Evolutionary conservation across 208 protist species (phyloP).

Genomic region (Trypanosoma brucei): DNA sequence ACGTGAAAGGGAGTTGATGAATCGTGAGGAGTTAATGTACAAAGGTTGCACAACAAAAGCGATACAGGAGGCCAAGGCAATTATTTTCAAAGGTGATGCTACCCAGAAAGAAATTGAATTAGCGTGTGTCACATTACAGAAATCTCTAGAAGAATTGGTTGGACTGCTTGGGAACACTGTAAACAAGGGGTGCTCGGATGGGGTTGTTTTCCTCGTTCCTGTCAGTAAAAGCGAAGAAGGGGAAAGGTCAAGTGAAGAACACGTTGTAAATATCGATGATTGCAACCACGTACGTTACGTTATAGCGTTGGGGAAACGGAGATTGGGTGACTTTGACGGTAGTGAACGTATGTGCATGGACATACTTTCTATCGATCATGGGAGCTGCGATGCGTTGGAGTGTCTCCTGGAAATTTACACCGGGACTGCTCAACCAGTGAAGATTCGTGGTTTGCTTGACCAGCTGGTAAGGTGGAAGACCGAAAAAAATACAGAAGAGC

Average conservation of each 20-base stretch:
- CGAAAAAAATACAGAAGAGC: slow-evolving; percentile 11
- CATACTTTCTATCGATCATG: slow-evolving; percentile 41
- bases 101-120: slow-evolving; percentile 22
- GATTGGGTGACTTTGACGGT: slow-evolving; percentile 36
- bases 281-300: slow-evolving; percentile 72
- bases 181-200: slow-evolving; percentile 12
- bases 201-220: neutral
- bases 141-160: slow-evolving; percentile 27
- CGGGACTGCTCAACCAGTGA: slow-evolving; percentile 30
- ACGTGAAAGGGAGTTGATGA: slow-evolving; percentile 45
- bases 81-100: slow-evolving; percentile 26
- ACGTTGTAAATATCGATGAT: slow-evolving; percentile 40
- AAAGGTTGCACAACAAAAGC: slow-evolving; percentile 55
- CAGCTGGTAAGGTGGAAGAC: slow-evolving; percentile 29
- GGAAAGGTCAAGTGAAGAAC: slow-evolving; percentile 8
- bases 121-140: slow-evolving; percentile 28
- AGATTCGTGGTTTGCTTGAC: slow-evolving; percentile 50
- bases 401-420: slow-evolving; percentile 71
- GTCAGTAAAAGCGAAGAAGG: neutral
- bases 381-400: slow-evolving; percentile 65
- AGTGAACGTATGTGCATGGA: slow-evolving; percentile 38
- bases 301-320: slow-evolving; percentile 47
- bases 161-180: slow-evolving; percentile 36
- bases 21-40: slow-evolving; percentile 53
- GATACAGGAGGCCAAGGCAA: slow-evolving; percentile 41